Base-by-base conservation (phyloP, 371 early-diverging fungal genomes). In the Mucor velutinosus region DNA sequence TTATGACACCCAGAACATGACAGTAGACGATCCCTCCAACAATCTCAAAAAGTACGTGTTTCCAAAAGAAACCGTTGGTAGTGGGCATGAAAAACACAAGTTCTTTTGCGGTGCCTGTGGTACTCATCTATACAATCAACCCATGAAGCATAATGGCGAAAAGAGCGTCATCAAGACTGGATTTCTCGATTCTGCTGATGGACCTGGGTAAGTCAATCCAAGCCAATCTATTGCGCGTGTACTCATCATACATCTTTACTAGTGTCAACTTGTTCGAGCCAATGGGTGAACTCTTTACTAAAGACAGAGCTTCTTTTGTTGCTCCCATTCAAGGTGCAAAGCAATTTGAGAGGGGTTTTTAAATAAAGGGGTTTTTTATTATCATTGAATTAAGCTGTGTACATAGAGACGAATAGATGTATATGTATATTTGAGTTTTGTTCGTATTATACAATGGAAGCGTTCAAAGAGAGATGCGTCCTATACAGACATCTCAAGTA, bases 71-170 rank as follows among this genome's bases (percentile, higher is more conserved):
- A 62, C 56, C 15, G 53, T 60, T 15, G 57, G 62, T 19, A 72
- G 72, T 43, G 75, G 75, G 19, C n/a, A 57, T 64, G 72, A 72
- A 37, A 75, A 75, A 39, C 68, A 72, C 60, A 75, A 72, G 15
- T 75, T 58, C 53, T 75, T 75, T 33, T 75, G 75, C 32, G 68
- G 64, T 51, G 66, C 57, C 33, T 75, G 75, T 43, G 69, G 75
- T 25, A 63, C 72, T 21, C 60, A 69, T 37, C 58, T 75, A 4
- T 75, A 63, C 58, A 75, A 64, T 33, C 60, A 65, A 29, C 69
- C 75, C 7, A 75, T 72, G 72, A 75, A 69, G 32, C 62, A 69
- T 37, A 51, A 75, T 32, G 72, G 69, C 29, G 59, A 69, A 62
- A 69, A 57, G 64, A 55, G 64, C 1, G 66, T 72, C 7, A 59